A percentile compares a stretch with the other conserved stretches of the same genome.
Conservation (phyloP, 2,329 filamentous ascomycete genomes). For the Ophiostoma ulmi region DNA sequence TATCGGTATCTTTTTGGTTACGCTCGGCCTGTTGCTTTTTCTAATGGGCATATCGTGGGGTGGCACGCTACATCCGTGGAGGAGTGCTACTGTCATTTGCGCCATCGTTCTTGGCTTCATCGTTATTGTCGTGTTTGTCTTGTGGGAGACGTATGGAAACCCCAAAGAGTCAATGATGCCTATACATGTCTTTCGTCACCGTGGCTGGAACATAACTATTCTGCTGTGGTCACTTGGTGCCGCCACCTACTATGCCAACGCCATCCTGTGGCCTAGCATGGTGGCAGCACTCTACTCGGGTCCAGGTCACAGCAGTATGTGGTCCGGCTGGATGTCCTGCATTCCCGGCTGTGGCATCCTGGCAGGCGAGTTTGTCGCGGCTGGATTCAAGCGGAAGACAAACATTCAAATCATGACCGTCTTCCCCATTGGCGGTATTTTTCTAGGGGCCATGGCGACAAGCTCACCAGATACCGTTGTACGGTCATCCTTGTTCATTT, state of each 20-base stretch:
- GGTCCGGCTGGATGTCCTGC: not conserved
- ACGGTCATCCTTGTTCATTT: no score
- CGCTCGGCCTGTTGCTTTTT: not conserved
- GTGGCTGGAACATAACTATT: not conserved
- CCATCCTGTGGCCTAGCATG: not conserved
- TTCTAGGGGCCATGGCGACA: no score
- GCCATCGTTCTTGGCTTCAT: not conserved
- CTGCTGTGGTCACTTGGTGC: not conserved
- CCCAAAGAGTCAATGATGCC: not conserved
- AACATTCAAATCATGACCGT: no score
- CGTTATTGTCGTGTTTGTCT: not conserved
- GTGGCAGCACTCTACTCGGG: not conserved
- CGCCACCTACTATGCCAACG: not conserved
- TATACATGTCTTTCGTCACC: not conserved
- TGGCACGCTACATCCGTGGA: not conserved
- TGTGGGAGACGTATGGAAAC: not conserved
- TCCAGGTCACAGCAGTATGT: not conserved
- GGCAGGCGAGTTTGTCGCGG: no score
- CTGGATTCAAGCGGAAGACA: no score
- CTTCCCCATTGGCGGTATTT: no score
- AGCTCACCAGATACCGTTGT: no score
- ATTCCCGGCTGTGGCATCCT: not conserved
- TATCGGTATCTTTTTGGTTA: not conserved
- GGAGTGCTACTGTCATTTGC: not conserved
- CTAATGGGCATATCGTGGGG: not conserved